Conservation (phyloP, 257 asterid species). For the Phtheirospermum japonicum region DNA sequence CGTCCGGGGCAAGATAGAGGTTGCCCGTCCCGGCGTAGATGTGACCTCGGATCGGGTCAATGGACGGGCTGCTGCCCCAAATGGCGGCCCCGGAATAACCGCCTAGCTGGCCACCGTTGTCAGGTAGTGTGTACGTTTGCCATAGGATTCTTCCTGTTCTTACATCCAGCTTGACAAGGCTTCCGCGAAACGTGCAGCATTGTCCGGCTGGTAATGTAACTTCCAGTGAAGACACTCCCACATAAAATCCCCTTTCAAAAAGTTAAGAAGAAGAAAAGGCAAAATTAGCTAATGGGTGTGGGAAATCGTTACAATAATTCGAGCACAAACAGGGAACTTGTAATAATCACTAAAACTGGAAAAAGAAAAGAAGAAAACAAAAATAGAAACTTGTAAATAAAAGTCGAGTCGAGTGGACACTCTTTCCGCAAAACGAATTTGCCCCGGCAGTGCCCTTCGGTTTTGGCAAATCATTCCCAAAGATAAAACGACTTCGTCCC, state of each 20-base stretch:
- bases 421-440: no score
- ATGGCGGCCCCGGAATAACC: constrained; percentile 64
- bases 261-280: no score
- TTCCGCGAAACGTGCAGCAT: constrained; percentile 76
- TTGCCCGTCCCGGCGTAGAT: constrained; percentile 66
- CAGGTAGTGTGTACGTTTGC: constrained; percentile 74
- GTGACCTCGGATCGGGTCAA: constrained; percentile 39
- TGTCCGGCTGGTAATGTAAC: constrained; percentile 35
- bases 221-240: constrained; percentile 75
- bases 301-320: no score
- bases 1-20: constrained; percentile 56
- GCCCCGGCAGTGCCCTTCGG: no score
- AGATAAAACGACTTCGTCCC: no score
- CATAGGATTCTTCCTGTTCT: constrained; percentile 53
- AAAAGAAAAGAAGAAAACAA: no score
- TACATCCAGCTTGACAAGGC: constrained; percentile 59
- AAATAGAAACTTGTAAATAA: no score
- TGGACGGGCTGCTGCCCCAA: constrained; percentile 88
- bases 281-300: no score
- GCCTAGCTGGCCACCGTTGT: constrained; percentile 53
- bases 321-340: no score
- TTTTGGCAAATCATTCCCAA: no score
- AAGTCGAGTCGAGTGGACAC: no score
- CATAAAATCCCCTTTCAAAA: constrained; percentile 33
- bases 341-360: no score